Evolutionary conservation across 495 filamentous ascomycete genomes (phyloP).

Genomic region (Xylaria sp.): DNA sequence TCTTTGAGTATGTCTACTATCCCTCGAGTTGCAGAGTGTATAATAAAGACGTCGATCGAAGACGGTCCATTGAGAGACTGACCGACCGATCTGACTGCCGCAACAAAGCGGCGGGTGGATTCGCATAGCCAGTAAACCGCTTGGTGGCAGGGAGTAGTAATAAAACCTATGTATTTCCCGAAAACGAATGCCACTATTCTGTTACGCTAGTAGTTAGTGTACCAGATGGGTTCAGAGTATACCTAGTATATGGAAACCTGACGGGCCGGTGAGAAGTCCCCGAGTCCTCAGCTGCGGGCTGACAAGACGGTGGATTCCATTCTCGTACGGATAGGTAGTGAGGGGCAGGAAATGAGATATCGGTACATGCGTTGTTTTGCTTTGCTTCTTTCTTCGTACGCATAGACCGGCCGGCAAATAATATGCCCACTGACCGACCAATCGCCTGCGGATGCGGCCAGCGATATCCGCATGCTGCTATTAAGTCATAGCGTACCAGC

Average conservation of each 20-base stretch:
- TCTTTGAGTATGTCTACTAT: neutral
- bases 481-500: conserved; percentile 7
- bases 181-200: neutral
- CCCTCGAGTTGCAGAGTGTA: neutral
- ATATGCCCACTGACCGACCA: neutral
- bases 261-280: conserved; percentile 15
- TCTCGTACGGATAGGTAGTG: no score
- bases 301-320: neutral
- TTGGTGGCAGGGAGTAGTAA: neutral
- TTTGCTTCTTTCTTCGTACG: conserved; percentile 14
- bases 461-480: conserved; percentile 1
- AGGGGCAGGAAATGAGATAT: conserved; percentile 2
- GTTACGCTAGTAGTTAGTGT: neutral
- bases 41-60: no score
- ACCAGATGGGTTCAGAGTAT: neutral
- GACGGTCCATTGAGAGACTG: no score
- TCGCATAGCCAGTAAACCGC: neutral
- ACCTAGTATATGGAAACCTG: neutral
- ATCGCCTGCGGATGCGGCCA: neutral
- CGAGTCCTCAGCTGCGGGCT: conserved; percentile 19
- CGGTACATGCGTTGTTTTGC: conserved; percentile 17
- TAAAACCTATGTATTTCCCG: neutral
- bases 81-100: no score
- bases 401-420: conserved; percentile 28
- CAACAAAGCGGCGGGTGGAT: neutral